phyloP scores from a whole-genome alignment of 129 eudicot genomes.

The Chrysanthemum makinoi region DNA sequence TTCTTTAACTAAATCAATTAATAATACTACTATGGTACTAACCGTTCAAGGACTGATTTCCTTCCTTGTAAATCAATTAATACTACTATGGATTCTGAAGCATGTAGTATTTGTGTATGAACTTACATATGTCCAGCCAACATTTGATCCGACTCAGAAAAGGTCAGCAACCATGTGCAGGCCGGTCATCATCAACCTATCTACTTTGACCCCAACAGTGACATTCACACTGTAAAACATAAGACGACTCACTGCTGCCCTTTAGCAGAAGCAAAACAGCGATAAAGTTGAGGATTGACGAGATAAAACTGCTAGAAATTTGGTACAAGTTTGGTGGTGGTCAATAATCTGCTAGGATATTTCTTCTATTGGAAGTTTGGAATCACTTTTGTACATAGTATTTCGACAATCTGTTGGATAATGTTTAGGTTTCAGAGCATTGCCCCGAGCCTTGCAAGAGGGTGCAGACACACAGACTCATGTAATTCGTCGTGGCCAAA shows the following conservation, averaged over 20 bases:
- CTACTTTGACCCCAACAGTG: conserved; percentile 76
- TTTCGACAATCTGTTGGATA: too few species aligned
- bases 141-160: conserved; percentile 80
- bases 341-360: too few species aligned
- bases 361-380: too few species aligned
- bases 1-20: not conserved
- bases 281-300: too few species aligned
- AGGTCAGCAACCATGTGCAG: conserved; percentile 84
- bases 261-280: too few species aligned
- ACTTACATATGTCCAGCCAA: conserved; percentile 96
- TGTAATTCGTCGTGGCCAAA: too few species aligned
- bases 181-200: conserved; percentile 92
- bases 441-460: too few species aligned
- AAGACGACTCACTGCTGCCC: conserved; percentile 1
- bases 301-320: too few species aligned
- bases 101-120: not conserved
- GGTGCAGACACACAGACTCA: too few species aligned
- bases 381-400: too few species aligned
- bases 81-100: not conserved
- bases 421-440: too few species aligned
- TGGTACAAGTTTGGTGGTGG: too few species aligned
- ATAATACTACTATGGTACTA: conserved; percentile 9
- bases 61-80: conserved; percentile 72
- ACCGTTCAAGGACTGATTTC: conserved; percentile 94
- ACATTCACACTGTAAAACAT: conserved; percentile 34